Conservation (phyloP, 768 basidiomycete genomes). For the Phlegmacium glaucopus region DNA sequence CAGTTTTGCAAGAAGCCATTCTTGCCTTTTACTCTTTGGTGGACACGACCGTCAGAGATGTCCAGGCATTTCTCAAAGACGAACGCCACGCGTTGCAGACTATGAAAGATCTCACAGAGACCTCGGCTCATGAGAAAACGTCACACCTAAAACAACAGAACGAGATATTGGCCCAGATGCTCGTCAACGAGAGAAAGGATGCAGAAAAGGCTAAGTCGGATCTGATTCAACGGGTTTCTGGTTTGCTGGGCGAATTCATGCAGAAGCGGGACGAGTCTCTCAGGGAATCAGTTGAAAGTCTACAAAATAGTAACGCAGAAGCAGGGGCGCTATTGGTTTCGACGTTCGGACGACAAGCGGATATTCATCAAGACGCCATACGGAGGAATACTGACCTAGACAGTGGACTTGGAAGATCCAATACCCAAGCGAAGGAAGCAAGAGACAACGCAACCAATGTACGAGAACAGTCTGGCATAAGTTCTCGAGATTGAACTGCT, state of each 20-base stretch:
- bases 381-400: constrained; percentile 39
- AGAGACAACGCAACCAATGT: constrained; percentile 64
- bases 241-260: constrained; percentile 68
- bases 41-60: constrained; percentile 56
- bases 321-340: constrained; percentile 47
- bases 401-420: constrained; percentile 39
- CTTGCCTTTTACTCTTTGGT: constrained; percentile 55
- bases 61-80: constrained; percentile 50
- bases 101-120: constrained; percentile 45
- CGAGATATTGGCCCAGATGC: constrained; percentile 50
- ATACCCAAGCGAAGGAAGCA: constrained; percentile 48
- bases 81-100: constrained; percentile 52
- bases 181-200: constrained; percentile 64
- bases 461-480: constrained; percentile 2
- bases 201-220: constrained; percentile 69
- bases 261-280: constrained; percentile 65
- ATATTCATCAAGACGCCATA: constrained; percentile 39
- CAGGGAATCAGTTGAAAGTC: constrained; percentile 48
- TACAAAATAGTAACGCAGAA: constrained; percentile 54
- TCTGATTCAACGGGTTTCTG: constrained; percentile 70
- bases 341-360: constrained; percentile 48
- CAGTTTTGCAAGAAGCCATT: constrained; percentile 55
- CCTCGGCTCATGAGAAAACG: constrained; percentile 45
- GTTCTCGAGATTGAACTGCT: not conserved
- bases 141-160: constrained; percentile 71